phyloP scores from a whole-genome alignment of 495 filamentous ascomycete species.

The Aspergillus carlsbadensis region DNA sequence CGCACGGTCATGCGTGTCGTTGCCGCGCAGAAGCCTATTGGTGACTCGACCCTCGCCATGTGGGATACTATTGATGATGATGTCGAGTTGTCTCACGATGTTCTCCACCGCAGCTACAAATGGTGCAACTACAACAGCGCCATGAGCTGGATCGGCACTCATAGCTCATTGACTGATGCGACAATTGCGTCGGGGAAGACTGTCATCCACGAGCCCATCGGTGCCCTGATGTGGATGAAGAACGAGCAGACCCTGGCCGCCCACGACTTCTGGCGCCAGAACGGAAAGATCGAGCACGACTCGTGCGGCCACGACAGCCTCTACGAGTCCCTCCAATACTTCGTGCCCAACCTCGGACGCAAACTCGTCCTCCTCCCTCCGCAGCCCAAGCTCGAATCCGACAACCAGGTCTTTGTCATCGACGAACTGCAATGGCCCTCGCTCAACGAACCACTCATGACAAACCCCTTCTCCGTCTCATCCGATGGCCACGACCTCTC shows the following conservation, averaged over 20 bases:
- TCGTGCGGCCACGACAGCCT: slow-evolving; percentile 7
- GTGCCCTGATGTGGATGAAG: slow-evolving; percentile 21
- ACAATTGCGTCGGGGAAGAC: slow-evolving; percentile 1
- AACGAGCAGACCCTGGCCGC: slow-evolving; percentile 8
- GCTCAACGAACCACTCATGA: slow-evolving; percentile 2
- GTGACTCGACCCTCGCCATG: slow-evolving; percentile 16
- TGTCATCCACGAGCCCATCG: slow-evolving; percentile 13
- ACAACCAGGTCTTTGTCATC: slow-evolving; percentile 3
- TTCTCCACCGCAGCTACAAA: slow-evolving; percentile 16
- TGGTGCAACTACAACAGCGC: slow-evolving; percentile 23
- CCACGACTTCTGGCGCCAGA: slow-evolving; percentile 14
- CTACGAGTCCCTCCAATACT: slow-evolving; percentile 8
- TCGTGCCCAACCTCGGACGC: slow-evolving; percentile 10
- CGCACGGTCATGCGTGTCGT: slow-evolving; percentile 17
- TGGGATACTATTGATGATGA: slow-evolving; percentile 17
- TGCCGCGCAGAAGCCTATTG: slow-evolving; percentile 18
- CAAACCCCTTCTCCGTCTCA: slow-evolving; percentile 16
- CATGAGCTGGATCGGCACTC: slow-evolving; percentile 15
- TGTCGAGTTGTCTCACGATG: slow-evolving; percentile 12
- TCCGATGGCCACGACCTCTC: slow-evolving; percentile 13
- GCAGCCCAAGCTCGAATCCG: neutral
- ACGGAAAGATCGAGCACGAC: neutral
- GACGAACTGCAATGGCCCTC: slow-evolving; percentile 14
- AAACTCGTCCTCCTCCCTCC: slow-evolving; percentile 16
- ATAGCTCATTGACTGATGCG: slow-evolving; percentile 10